A percentile compares a stretch with the other conserved stretches of the same genome.
phyloP scores from a whole-genome alignment of 768 basidiomycete genomes.

The Lactarius akahatsu region DNA sequence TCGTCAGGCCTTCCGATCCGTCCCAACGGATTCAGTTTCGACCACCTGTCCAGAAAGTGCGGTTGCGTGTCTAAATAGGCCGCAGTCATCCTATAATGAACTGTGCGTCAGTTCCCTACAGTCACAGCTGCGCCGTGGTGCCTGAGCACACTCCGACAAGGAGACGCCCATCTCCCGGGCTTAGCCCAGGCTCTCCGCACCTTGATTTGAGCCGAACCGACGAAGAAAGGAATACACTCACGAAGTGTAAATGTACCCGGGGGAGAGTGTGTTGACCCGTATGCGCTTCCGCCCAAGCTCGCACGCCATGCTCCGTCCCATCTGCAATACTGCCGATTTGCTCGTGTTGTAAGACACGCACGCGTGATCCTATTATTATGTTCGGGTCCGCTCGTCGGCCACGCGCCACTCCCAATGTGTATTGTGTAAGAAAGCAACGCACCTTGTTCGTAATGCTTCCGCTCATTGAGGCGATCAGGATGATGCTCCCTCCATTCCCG shows the following conservation, averaged over 20 bases:
- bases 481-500: conserved; percentile 42
- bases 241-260: conserved; percentile 69
- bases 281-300: conserved; percentile 67
- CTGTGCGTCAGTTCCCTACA: conserved; percentile 6
- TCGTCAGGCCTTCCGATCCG: conserved; percentile 73
- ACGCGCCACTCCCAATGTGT: too few species aligned
- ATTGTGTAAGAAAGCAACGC: conserved; percentile 20
- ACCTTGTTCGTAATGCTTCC: conserved; percentile 66
- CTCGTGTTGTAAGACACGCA: conserved; percentile 78
- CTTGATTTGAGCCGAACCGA: background rate
- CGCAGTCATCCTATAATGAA: conserved; percentile 62
- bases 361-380: conserved; percentile 58
- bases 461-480: conserved; percentile 46
- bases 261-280: conserved; percentile 73
- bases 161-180: background rate
- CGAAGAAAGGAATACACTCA: conserved; percentile 2
- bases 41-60: conserved; percentile 64
- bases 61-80: conserved; percentile 66
- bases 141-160: background rate
- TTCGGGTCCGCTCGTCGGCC: background rate
- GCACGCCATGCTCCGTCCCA: conserved; percentile 85
- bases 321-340: conserved; percentile 75
- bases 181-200: background rate
- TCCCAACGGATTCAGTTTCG: conserved; percentile 64
- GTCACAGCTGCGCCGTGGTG: conserved; percentile 15